Evolutionary conservation across 202 grass and related monocot genomes (phyloP), one percentile per base, ranked within the genome.

Genomic region (Carex arenaria): DNA sequence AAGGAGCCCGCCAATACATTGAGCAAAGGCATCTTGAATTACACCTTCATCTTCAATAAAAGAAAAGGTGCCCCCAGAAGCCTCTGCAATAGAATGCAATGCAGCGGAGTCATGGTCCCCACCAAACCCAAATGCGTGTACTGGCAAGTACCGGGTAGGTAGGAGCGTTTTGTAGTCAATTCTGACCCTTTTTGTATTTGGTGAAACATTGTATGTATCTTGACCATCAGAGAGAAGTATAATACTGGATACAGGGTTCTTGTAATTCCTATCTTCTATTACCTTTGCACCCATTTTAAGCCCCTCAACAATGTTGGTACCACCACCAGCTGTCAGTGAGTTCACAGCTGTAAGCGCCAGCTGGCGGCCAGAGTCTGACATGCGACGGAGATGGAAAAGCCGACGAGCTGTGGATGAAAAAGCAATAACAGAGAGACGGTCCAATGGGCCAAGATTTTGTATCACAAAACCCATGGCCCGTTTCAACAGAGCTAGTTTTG

Each of bases 21-120:
- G 94, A 83, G 94, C 94, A 87, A 97, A 97, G 3, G 94, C 94
- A 88, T 97, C 94, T 85, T 97, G 94, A 83, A 97, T 94, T 28
- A 88, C 94, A 51, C 87, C 87, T 87, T 97, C 94, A 82, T 93
- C 90, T 67, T 97, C 94, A 10, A 97, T 97, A 65, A 97, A 97
- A 87, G 94, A 97, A 80, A 97, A 97, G 10, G 94, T 97, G 60
- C 94, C 94, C 54, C 92, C 87, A 60, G 94, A 97, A 80, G 87
- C 84, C 86, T 97, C 88, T 54, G 92, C 84, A 81, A 97, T 91
- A 14, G 90, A 92, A 67, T 97, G 94, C 67, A 97, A 63, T 30
- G 92, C 72, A 32, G 83, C 75, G 43, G 92, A 91, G 72, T 97
- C 94, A 82, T 94, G 92, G 40, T 97, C 92, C 34, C 76, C n/a